Evolutionary conservation across 805 yeast species (phyloP).

Genomic region (Yarrowia alimentaria): DNA sequence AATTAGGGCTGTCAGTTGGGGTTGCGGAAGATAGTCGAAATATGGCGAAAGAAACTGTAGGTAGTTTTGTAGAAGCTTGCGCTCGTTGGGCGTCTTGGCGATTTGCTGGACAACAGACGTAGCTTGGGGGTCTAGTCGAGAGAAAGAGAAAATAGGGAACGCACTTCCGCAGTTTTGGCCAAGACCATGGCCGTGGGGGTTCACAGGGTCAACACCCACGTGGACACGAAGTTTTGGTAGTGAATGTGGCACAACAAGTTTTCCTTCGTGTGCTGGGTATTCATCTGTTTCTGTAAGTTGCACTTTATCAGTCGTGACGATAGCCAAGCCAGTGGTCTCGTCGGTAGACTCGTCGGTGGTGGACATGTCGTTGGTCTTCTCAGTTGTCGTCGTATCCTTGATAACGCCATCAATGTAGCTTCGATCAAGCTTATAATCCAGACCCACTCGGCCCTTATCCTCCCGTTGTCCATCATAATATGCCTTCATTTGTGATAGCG

Average conservation of each 20-base stretch:
- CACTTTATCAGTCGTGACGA: no score
- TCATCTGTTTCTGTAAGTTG: no score
- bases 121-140: not conserved
- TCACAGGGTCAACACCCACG: no score
- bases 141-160: constrained; percentile 4
- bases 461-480: constrained; percentile 3
- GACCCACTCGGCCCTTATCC: constrained; percentile 9
- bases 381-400: no score
- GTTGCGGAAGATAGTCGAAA: constrained; percentile 25
- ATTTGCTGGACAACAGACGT: constrained; percentile 17
- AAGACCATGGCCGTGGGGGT: not conserved
- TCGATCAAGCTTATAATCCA: constrained; percentile 8
- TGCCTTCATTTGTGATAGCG: constrained; percentile 21
- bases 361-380: no score
- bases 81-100: constrained; percentile 1
- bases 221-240: no score
- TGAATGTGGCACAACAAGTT: no score
- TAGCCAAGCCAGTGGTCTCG: no score
- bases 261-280: no score
- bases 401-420: no score
- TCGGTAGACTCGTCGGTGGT: no score
- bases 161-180: no score
- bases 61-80: constrained; percentile 9
- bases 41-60: constrained; percentile 25
- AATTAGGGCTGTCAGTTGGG: constrained; percentile 15